These are phyloP conservation scores for Stagonosporopsis vannaccii DNA, from an alignment of 2,329 filamentous ascomycete genomes.

Conservation along the genomic window DNA sequence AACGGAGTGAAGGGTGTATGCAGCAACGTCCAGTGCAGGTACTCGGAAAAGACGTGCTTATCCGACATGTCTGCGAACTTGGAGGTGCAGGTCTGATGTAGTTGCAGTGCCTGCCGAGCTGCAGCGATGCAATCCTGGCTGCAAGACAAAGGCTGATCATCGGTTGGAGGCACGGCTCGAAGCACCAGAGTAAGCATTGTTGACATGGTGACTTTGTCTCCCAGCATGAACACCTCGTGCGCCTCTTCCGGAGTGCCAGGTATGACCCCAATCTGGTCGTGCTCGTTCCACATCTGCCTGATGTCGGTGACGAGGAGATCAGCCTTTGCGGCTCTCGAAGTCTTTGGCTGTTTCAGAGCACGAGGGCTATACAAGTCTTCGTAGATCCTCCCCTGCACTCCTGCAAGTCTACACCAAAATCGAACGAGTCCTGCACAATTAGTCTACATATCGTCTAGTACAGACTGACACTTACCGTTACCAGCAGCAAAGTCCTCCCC, in stretches of 20 bases:
- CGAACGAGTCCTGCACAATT: neutral
- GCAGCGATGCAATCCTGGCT: slow-evolving; percentile 37
- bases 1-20: slow-evolving; percentile 30
- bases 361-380: slow-evolving; percentile 46
- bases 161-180: slow-evolving; percentile 35
- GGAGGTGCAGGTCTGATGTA: slow-evolving; percentile 35
- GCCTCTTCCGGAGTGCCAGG: slow-evolving; percentile 33
- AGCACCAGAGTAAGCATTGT: slow-evolving; percentile 48
- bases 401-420: slow-evolving; percentile 11
- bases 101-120: slow-evolving; percentile 45
- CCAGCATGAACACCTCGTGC: slow-evolving; percentile 35
- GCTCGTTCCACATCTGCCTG: slow-evolving; percentile 14
- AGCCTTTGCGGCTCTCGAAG: slow-evolving; percentile 11
- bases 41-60: slow-evolving; percentile 28
- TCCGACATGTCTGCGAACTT: slow-evolving; percentile 14
- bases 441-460: no score
- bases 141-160: slow-evolving; percentile 25
- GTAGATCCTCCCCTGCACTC: slow-evolving; percentile 45
- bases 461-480: neutral
- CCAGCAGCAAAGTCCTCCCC: slow-evolving; percentile 23
- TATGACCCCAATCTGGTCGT: slow-evolving; percentile 7
- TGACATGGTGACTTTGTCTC: slow-evolving; percentile 46
- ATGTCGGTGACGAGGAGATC: slow-evolving; percentile 19
- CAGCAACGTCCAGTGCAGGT: slow-evolving; percentile 36
- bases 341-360: slow-evolving; percentile 21